Evolutionary conservation across 2,329 filamentous ascomycete species (phyloP), one percentile per base, ranked within the genome.

Genomic region (Microdochium trichocladiopsis): DNA sequence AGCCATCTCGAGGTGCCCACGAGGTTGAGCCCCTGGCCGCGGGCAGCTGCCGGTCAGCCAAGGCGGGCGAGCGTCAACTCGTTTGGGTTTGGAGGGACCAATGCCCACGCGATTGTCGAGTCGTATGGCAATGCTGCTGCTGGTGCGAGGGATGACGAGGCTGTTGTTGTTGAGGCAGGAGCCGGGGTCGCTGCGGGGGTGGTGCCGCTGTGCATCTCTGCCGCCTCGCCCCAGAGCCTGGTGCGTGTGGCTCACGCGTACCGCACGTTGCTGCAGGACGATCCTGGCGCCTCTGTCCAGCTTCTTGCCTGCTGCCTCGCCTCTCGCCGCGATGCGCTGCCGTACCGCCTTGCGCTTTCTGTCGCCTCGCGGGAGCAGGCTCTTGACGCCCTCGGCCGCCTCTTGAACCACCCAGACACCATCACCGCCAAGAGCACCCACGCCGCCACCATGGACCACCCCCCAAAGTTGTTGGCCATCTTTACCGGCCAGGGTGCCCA

Each of bases 401-500:
- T 61, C 47, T 14, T 21, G 25, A 22, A 28, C 31, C 18, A 47
- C 22, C 25, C 31, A 16, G 43, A 37, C 50, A 45, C 50, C 52
- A 41, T 31, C 22, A 25, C 43, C 49, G 25, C 6, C 48, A 48
- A 24, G 25, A 21, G 10, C 33, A 52, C 49, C 18, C 56, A 43
- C 25, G 56, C 52, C 5, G 57, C 58, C 18, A 21, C 28, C 23
- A 37, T 33, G 52, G 47, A 50, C 41, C 4, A 43, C 41, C 14
- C 41, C 12, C 41, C 41, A 8, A 16, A 51, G 6, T 21, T 57
- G 3, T 22, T 63, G 2, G 61, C 54, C 24, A 56, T 63, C 4
- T 62, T 63, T 47, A 63, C 60, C 2, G 60, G 59, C 8, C 60
- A 63, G 51, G 64, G 63, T 5, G 61, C 63, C 0, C 62, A 66